phyloP scores from a whole-genome alignment of 2,329 filamentous ascomycete species.

The Colletotrichum sp. region DNA sequence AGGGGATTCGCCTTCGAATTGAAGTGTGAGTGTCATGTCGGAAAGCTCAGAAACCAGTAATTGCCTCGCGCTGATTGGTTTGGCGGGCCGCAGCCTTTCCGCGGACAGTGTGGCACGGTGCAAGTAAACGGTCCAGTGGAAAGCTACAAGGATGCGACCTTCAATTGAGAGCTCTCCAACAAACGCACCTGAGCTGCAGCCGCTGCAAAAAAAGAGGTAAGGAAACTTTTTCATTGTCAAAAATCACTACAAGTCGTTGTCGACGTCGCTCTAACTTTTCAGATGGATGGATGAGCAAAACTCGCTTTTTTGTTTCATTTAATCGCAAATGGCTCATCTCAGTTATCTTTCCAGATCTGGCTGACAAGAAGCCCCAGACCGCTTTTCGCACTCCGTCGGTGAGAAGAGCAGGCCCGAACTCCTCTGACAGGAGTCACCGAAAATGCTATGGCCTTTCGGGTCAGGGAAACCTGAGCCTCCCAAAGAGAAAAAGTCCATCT shows the following conservation, averaged over 20 bases:
- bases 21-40: slow-evolving; percentile 20
- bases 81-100: not conserved
- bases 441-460: slow-evolving; percentile 36
- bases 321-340: not conserved
- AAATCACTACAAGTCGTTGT: not conserved
- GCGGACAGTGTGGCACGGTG: slow-evolving; percentile 4
- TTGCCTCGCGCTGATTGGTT: slow-evolving; percentile 18
- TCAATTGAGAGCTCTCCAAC: not conserved
- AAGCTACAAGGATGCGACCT: not conserved
- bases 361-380: not conserved
- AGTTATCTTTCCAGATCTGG: not conserved
- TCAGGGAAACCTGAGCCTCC: not conserved
- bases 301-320: not conserved
- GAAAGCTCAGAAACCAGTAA: slow-evolving; percentile 12
- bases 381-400: not conserved
- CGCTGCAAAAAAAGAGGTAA: not conserved
- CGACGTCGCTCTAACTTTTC: not conserved
- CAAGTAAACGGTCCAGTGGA: not conserved
- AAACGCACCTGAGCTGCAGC: not conserved
- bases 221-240: not conserved
- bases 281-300: not conserved
- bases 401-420: not conserved
- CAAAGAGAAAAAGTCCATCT: slow-evolving; percentile 28
- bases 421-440: slow-evolving; percentile 12
- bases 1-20: slow-evolving; percentile 20